phyloP scores from a whole-genome alignment of 768 basidiomycete species.

The Leccinum broughii region DNA sequence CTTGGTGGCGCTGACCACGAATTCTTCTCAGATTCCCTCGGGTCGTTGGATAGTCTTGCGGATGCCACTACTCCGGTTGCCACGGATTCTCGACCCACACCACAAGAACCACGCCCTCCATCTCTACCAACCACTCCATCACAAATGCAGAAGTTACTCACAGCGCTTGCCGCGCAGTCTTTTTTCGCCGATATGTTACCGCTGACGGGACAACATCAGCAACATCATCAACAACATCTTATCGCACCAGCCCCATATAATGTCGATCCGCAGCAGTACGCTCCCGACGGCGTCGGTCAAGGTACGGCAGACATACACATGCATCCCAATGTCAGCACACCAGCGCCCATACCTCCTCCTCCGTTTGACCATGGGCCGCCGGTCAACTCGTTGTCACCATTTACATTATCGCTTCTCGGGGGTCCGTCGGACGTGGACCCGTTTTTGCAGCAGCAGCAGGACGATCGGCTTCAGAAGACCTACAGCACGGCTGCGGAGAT shows the following conservation, averaged over 20 bases:
- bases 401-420: constrained; percentile 26
- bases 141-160: constrained; percentile 60
- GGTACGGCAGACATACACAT: not conserved
- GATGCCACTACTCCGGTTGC: constrained; percentile 19
- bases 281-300: not conserved
- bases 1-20: constrained; percentile 1
- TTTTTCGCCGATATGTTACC: constrained; percentile 27
- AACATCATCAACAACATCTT: constrained; percentile 24
- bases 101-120: constrained; percentile 19
- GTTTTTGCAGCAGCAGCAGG: constrained; percentile 37
- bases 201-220: constrained; percentile 11
- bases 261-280: constrained; percentile 9
- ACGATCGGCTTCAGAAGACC: constrained; percentile 48
- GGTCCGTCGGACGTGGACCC: constrained; percentile 32
- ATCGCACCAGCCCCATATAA: constrained; percentile 34
- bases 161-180: constrained; percentile 38
- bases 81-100: constrained; percentile 12
- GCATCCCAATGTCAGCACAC: constrained; percentile 10
- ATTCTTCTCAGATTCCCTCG: constrained; percentile 37
- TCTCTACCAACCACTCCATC: constrained; percentile 50
- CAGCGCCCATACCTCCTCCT: constrained; percentile 17
- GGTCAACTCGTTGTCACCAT: constrained; percentile 24
- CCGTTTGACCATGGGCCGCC: constrained; percentile 25
- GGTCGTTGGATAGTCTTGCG: constrained; percentile 41
- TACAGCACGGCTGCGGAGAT: constrained; percentile 67